Evolutionary conservation across 441 rosid genomes (phyloP).

Genomic region (Adansonia gregorii): DNA sequence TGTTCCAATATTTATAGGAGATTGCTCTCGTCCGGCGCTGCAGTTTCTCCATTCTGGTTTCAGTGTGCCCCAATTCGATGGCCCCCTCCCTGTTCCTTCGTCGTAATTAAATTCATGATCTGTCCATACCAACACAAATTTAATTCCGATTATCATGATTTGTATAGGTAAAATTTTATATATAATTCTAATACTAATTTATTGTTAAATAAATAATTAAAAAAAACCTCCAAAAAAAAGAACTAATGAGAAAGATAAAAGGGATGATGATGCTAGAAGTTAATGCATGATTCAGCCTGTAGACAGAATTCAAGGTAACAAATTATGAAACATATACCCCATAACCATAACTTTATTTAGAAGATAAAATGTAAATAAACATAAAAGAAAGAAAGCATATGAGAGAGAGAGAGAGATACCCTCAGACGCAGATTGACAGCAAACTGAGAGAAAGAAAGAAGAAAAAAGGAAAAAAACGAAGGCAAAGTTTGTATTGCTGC

Average conservation of each 20-base stretch:
- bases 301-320: not conserved
- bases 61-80: conserved; percentile 41
- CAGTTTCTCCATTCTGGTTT: not conserved
- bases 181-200: too few relatives aligned
- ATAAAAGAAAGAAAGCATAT: not conserved
- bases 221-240: too few relatives aligned
- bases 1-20: conserved; percentile 60
- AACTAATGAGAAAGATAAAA: too few relatives aligned
- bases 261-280: not conserved
- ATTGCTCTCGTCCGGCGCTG: conserved; percentile 48
- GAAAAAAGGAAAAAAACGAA: conserved; percentile 1
- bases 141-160: not conserved
- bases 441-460: conserved; percentile 22
- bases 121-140: conserved; percentile 21
- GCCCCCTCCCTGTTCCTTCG: conserved; percentile 44
- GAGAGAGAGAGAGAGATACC: not conserved
- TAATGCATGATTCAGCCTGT: too few relatives aligned
- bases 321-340: not conserved
- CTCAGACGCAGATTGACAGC: conserved; percentile 4
- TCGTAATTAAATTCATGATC: conserved; percentile 46
- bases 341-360: not conserved
- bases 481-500: not conserved
- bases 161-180: too few relatives aligned
- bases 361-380: not conserved
- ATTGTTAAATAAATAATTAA: too few relatives aligned